Percentiles rank a stretch among this genome's conserved stretches.
These are phyloP conservation scores for Drechslera avenae DNA, from an alignment of 2,329 filamentous ascomycete species.

Conservation along the genomic window DNA sequence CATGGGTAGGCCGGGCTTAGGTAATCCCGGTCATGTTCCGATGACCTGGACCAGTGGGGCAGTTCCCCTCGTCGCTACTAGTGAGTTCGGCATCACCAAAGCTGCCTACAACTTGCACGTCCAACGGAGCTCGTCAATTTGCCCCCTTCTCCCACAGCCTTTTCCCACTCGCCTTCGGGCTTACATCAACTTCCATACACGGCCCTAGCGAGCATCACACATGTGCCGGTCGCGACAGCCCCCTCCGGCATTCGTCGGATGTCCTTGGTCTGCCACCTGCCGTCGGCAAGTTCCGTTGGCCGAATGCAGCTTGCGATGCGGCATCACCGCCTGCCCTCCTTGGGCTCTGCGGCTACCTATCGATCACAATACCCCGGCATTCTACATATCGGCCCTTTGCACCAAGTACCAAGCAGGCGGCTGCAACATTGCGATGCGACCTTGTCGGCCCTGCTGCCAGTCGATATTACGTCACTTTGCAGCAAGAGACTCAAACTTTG, in stretches of 20 bases:
- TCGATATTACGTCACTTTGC: conserved; percentile 6
- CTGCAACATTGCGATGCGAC: conserved; percentile 26
- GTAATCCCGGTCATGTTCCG: conserved; percentile 20
- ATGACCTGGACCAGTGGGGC: conserved; percentile 28
- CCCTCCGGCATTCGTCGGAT: neutral
- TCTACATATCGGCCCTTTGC: conserved; percentile 4
- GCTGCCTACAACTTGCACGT: too few relatives aligned
- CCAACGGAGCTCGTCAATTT: too few relatives aligned
- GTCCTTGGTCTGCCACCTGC: neutral
- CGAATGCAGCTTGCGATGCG: neutral
- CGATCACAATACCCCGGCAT: conserved; percentile 15
- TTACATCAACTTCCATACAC: neutral
- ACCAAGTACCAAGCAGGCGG: neutral
- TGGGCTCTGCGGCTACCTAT: conserved; percentile 5
- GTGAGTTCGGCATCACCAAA: conserved; percentile 21
- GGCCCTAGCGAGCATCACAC: too few relatives aligned
- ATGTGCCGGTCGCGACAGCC: neutral
- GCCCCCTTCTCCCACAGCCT: neutral
- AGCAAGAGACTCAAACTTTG: too few relatives aligned
- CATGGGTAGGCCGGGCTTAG: conserved; percentile 10
- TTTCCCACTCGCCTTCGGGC: conserved; percentile 1
- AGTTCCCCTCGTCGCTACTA: conserved; percentile 25
- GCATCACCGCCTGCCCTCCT: conserved; percentile 5
- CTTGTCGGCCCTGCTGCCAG: neutral
- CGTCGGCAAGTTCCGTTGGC: conserved; percentile 6